phyloP scores from a whole-genome alignment of 2,329 filamentous ascomycete species.

The Botryotinia calthae region DNA sequence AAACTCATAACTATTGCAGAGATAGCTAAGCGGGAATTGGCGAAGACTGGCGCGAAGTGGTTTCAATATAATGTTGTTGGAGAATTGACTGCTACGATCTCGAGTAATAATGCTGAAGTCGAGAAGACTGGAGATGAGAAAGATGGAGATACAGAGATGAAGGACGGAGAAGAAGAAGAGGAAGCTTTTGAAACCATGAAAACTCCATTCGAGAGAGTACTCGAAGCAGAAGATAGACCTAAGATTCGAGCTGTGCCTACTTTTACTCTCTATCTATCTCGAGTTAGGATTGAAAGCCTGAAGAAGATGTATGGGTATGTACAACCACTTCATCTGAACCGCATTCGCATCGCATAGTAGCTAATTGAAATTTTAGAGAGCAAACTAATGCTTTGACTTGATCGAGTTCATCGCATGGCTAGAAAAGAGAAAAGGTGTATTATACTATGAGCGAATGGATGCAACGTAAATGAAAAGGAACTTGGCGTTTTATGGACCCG shows the following conservation, averaged over 20 bases:
- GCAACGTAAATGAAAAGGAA: background rate
- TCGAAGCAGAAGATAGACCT: conserved; percentile 45
- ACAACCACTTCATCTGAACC: background rate
- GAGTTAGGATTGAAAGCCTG: conserved; percentile 53
- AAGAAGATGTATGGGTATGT: conserved; percentile 42
- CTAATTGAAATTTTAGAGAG: conserved; percentile 32
- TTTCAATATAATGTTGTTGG: conserved; percentile 42
- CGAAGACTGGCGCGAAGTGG: conserved; percentile 45
- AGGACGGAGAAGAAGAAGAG: conserved; percentile 16
- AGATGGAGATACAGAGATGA: conserved; percentile 25
- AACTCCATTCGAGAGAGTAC: conserved; percentile 54
- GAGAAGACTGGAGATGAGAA: conserved; percentile 39
- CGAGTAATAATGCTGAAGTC: conserved; percentile 41
- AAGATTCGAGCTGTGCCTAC: conserved; percentile 49
- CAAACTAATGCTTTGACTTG: conserved; percentile 36
- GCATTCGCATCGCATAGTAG: background rate
- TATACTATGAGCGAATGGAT: background rate
- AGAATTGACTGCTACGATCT: conserved; percentile 18
- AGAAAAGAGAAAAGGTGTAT: background rate
- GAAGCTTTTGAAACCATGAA: conserved; percentile 58
- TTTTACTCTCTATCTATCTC: conserved; percentile 60
- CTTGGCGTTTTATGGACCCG: conserved; percentile 7
- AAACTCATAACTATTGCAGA: conserved; percentile 70
- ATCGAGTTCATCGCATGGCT: background rate
- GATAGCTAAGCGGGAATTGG: conserved; percentile 58